Conservation (phyloP, 306 rosid species). For the Dalbergia cochinchinensis region DNA sequence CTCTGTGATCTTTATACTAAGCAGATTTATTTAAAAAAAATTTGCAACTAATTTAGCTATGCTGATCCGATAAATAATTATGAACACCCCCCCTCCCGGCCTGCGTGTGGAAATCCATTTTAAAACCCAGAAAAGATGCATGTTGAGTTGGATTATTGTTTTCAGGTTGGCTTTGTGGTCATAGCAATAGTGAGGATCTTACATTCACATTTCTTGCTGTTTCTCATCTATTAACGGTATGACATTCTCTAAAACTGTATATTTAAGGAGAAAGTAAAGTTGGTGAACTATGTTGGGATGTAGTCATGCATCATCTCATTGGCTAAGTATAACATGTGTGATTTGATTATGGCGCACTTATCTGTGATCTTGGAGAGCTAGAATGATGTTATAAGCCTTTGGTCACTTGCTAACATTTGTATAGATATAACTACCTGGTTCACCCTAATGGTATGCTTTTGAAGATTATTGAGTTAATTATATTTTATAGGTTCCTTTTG, state of each 20-base stretch:
- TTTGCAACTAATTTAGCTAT: not conserved
- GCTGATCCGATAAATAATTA: not conserved
- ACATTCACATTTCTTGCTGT: not conserved
- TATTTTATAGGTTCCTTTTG: not conserved
- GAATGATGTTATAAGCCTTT: slow-evolving; percentile 4
- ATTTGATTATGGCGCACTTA: slow-evolving; percentile 1
- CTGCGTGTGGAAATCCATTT: not conserved
- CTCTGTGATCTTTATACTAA: slow-evolving; percentile 10
- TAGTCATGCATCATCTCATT: slow-evolving; percentile 27
- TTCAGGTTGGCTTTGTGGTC: slow-evolving; percentile 14
- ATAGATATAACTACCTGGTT: slow-evolving; percentile 9
- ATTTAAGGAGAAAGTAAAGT: not conserved
- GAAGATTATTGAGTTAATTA: not conserved
- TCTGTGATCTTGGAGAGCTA: slow-evolving; percentile 17
- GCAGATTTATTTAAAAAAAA: not conserved
- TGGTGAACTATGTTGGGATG: slow-evolving; percentile 19
- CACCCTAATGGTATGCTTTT: slow-evolving; percentile 5
- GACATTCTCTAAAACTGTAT: slow-evolving; percentile 18
- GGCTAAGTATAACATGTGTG: not conserved
- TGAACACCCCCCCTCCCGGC: not conserved
- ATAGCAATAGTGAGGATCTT: not conserved
- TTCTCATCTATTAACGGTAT: slow-evolving; percentile 29
- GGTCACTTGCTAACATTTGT: not conserved
- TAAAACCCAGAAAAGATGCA: slow-evolving; percentile 24
- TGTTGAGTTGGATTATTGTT: slow-evolving; percentile 22